phyloP scores from a whole-genome alignment of 306 rosid species.

The Malus domestica region ASM211411v1 NC_041793.1:7045501-7046000 shows the following conservation, averaged over 20 bases:
- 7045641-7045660: constrained; percentile 30
- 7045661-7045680: constrained; percentile 25
- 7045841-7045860: constrained; percentile 92
- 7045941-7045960: constrained; percentile 96
- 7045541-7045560: constrained; percentile 77
- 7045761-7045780: constrained; percentile 48
- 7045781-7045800: constrained; percentile 37
- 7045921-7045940: constrained; percentile 98
- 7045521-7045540: constrained; percentile 97
- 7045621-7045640: constrained; percentile 26
- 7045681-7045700: constrained; percentile 46
- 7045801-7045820: constrained; percentile 41
- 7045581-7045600: constrained; percentile 36
- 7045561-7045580: constrained; percentile 82
- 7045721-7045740: constrained; percentile 92
- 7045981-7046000: constrained; percentile 37
- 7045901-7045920: constrained; percentile 79
- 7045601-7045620: constrained; percentile 31
- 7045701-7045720: constrained; percentile 71
- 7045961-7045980: constrained; percentile 55
- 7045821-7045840: constrained; percentile 79
- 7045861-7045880: constrained; percentile 85
- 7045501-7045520: constrained; percentile 85
- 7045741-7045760: constrained; percentile 88
- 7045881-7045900: constrained; percentile 60